These are phyloP conservation scores for Cercospora nicotianae DNA, from an alignment of 2,329 filamentous ascomycete species.

Conservation along the genomic window DNA sequence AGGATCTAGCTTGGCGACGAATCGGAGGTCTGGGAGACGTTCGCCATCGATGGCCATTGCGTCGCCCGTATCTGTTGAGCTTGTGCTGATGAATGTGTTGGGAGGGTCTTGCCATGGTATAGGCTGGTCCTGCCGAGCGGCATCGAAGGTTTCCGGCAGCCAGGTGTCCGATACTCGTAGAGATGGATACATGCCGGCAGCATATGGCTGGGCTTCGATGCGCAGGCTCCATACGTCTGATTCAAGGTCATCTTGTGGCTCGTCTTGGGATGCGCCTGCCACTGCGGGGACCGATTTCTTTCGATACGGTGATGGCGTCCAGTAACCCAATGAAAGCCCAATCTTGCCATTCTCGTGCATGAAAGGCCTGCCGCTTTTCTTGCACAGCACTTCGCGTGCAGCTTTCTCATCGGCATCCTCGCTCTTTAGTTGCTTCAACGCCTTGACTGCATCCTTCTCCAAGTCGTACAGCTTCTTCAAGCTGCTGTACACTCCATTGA, in stretches of 20 bases:
- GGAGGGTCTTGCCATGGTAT: conserved; percentile 68
- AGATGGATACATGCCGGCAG: conserved; percentile 54
- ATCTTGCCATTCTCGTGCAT: conserved; percentile 69
- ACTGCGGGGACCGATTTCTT: conserved; percentile 42
- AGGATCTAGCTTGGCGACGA: conserved; percentile 72
- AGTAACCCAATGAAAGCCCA: conserved; percentile 74
- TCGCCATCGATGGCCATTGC: conserved; percentile 53
- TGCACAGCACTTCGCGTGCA: conserved; percentile 63
- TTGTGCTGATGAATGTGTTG: conserved; percentile 55
- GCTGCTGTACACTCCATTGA: conserved; percentile 71
- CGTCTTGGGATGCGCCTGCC: conserved; percentile 23
- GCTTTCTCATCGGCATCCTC: conserved; percentile 19
- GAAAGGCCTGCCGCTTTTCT: conserved; percentile 66
- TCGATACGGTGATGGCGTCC: conserved; percentile 46
- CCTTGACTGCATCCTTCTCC: conserved; percentile 57
- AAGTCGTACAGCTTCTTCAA: conserved; percentile 68
- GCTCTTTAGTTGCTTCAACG: conserved; percentile 48
- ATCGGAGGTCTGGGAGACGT: conserved; percentile 69
- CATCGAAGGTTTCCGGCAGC: conserved; percentile 69
- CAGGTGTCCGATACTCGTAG: conserved; percentile 72
- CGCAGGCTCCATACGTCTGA: conserved; percentile 63
- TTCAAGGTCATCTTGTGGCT: not conserved
- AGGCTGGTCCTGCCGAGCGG: conserved; percentile 60
- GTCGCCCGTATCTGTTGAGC: conserved; percentile 43
- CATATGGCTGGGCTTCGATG: conserved; percentile 60